Base-by-base conservation (phyloP, 495 filamentous ascomycete genomes). In the Cercophora samala region DNA sequence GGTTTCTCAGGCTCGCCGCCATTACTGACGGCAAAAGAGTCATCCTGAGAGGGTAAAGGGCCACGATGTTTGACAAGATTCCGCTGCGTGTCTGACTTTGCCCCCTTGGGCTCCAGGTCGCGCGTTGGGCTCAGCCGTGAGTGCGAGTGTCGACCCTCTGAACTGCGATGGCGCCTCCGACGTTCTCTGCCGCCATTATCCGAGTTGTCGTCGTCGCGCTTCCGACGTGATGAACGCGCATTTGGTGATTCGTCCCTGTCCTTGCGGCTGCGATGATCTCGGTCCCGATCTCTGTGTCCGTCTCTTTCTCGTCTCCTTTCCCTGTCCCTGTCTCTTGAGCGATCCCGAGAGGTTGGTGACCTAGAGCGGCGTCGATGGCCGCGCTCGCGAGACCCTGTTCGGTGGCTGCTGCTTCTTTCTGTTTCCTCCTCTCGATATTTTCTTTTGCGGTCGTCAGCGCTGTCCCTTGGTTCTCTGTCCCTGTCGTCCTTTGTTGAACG, bases 31-130 rank as follows among this genome's bases (percentile, higher is more conserved):
- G 83, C 84, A 70, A 91, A 93, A n/a, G 89, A 87, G 60, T 88
- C 87, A 66, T 79, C 76, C 73, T 93, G 90, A 0, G 90, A 91
- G 21, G 90, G 89, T 9, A 93, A 79, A 3, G 90, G 89, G 1
- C 84, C 86, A 66, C 75, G 76, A 42, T 76, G 81, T 67, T 76
- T 80, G 53, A 79, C 72, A 4, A 77, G 64, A 46, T 68, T 71
- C 29, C 71, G 67, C 25, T 60, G 58, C 32, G 6, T 59, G 53
- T 67, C 69, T 11, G 59, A 69, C 64, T 67, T 74, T 64, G 56
- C 32, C 29, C 58, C 29, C 37, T 63, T 64, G 26, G 70, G 65
- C n/a, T 72, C 59, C n/a, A 59, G 53, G 55, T 71, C 64, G 1
- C 56, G 61, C 11, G 17, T 37, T 18, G 18, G 15, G n/a, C 25